Conservation (phyloP, 176 grass and related monocot species). For the Oryza rufipogon region DNA sequence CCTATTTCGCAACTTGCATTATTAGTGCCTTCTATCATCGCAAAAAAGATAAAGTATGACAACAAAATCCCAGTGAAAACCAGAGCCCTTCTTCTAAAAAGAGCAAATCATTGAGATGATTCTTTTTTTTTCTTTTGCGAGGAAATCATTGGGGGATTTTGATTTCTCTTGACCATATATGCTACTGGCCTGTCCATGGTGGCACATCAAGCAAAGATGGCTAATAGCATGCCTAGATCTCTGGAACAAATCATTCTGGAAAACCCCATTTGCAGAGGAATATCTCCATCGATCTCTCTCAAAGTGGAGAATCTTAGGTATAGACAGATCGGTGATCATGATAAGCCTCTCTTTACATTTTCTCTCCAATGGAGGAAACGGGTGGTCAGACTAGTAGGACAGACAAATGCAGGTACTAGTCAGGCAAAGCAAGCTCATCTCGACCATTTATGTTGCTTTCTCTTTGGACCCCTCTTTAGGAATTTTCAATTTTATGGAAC, state of each 20-base stretch:
- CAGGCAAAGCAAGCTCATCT: background rate
- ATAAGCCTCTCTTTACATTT: background rate
- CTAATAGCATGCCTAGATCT: background rate
- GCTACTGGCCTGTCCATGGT: background rate
- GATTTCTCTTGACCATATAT: background rate
- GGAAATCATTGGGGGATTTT: background rate
- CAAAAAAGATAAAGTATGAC: background rate
- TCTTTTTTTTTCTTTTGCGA: background rate
- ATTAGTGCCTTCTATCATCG: background rate
- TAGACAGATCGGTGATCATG: conserved; percentile 9
- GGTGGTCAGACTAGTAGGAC: conserved; percentile 10
- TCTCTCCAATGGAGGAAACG: background rate
- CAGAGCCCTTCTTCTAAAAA: background rate
- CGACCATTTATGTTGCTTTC: conserved; percentile 43
- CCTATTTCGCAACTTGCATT: background rate
- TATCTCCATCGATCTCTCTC: background rate
- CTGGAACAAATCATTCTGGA: background rate
- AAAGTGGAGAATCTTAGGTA: conserved; percentile 45
- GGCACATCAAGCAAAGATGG: background rate
- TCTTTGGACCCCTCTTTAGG: background rate
- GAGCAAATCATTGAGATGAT: background rate
- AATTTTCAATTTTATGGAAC: background rate
- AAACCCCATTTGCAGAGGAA: background rate
- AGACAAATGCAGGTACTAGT: conserved; percentile 23
- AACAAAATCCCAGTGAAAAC: background rate